A percentile compares a stretch with the other conserved stretches of the same genome.
These are phyloP conservation scores for Adiantum capillusveneris DNA, from an alignment of 75 land plant genomes.

Conservation along the genomic window DNA sequence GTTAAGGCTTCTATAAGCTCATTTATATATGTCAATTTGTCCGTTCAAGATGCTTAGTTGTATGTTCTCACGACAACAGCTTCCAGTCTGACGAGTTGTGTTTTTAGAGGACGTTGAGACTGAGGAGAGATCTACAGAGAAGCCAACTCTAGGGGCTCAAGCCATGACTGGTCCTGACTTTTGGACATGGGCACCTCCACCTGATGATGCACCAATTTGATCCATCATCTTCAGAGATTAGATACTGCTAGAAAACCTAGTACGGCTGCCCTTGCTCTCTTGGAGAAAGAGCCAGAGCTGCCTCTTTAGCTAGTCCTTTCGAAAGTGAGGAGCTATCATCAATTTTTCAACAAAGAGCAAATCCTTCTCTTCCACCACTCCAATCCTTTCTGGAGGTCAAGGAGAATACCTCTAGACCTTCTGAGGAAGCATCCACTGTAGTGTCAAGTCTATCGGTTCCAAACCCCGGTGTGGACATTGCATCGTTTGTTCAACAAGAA, in stretches of 20 bases:
- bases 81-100: no score
- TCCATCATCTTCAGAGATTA: slow-evolving; percentile 10
- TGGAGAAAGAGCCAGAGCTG: slow-evolving; percentile 48
- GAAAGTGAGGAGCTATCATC: slow-evolving; percentile 30
- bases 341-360: slow-evolving; percentile 30
- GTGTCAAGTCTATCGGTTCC: slow-evolving; percentile 5
- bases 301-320: slow-evolving; percentile 51
- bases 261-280: slow-evolving; percentile 15
- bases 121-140: no score
- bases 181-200: slow-evolving; percentile 93
- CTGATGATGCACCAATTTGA: slow-evolving; percentile 3
- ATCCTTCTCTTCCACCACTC: slow-evolving; percentile 77
- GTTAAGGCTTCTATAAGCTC: no score
- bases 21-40: no score
- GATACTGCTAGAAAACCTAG: slow-evolving; percentile 8
- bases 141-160: slow-evolving; percentile 13
- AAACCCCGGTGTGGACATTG: slow-evolving; percentile 35
- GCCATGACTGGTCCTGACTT: slow-evolving; percentile 91
- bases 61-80: no score
- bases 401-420: slow-evolving; percentile 13
- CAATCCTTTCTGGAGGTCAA: slow-evolving; percentile 64
- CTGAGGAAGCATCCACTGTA: slow-evolving; percentile 29
- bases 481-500: slow-evolving; percentile 44
- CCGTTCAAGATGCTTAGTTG: no score
- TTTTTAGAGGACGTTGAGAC: no score